Conservation (phyloP, 2,329 filamentous ascomycete species). For the Diaporthe sp. region DNA sequence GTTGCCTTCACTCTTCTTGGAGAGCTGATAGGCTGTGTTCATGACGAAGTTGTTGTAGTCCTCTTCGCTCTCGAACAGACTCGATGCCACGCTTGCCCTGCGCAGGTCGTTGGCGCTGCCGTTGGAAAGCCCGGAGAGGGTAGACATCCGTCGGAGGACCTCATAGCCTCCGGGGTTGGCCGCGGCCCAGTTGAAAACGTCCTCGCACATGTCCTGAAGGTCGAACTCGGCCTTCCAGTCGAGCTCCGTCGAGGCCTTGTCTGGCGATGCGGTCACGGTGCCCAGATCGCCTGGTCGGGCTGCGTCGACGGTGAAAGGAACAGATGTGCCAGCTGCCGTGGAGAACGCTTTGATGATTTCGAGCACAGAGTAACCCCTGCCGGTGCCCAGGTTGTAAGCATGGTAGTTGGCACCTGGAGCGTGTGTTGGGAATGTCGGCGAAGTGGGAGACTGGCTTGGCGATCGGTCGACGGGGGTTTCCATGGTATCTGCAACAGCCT, state of each 20-base stretch:
- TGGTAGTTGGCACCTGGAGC: conserved; percentile 25
- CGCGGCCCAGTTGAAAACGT: conserved; percentile 37
- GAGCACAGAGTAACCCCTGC: conserved; percentile 36
- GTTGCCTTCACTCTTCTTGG: background rate
- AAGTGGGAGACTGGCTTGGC: background rate
- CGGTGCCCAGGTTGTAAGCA: conserved; percentile 36
- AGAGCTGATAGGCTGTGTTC: conserved; percentile 21
- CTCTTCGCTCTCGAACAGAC: conserved; percentile 34
- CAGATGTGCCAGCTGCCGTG: conserved; percentile 31
- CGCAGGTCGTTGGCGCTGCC: conserved; percentile 31
- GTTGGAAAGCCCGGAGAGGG: conserved; percentile 16
- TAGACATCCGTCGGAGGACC: conserved; percentile 33
- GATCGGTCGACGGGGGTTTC: background rate
- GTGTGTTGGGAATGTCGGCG: background rate
- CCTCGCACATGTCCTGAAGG: conserved; percentile 37
- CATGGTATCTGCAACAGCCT: conserved; percentile 29
- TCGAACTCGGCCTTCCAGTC: conserved; percentile 38
- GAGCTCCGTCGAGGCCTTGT: conserved; percentile 37
- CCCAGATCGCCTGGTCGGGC: conserved; percentile 34
- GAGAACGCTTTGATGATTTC: conserved; percentile 38
- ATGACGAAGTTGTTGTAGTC: conserved; percentile 37
- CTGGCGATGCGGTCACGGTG: conserved; percentile 32
- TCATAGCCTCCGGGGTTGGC: conserved; percentile 37
- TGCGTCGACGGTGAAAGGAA: conserved; percentile 31
- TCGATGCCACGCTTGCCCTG: conserved; percentile 29